Conservation (phyloP, 2,329 filamentous ascomycete species). For the Ilyonectria mors-panacis region DNA sequence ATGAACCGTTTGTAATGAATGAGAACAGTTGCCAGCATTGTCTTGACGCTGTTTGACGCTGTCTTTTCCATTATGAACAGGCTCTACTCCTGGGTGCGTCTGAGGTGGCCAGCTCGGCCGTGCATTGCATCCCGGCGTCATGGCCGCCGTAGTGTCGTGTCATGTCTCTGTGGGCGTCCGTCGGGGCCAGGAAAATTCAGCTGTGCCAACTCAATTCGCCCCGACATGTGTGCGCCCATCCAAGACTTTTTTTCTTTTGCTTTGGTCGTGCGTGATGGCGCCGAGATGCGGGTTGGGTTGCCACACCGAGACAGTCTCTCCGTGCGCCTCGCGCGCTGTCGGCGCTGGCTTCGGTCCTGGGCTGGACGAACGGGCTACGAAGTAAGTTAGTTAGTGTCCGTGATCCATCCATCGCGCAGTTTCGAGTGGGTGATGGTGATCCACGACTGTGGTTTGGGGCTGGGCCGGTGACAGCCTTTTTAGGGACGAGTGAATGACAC, state of each 20-base stretch:
- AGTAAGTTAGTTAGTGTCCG: background rate
- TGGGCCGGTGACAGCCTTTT: slow-evolving; percentile 2
- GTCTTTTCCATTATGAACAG: background rate
- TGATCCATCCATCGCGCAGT: slow-evolving; percentile 1
- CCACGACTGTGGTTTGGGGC: background rate
- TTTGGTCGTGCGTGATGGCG: background rate
- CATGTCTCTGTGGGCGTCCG: background rate
- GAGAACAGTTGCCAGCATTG: background rate
- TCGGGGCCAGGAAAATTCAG: background rate
- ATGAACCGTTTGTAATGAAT: background rate
- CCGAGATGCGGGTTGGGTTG: background rate
- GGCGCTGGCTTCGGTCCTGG: background rate
- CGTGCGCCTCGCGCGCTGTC: background rate
- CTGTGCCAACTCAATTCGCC: background rate
- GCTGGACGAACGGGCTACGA: background rate
- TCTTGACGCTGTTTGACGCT: background rate
- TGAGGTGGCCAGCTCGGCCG: background rate
- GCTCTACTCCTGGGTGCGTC: background rate
- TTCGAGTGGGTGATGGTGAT: slow-evolving; percentile 10
- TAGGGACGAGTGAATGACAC: background rate
- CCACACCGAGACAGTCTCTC: background rate
- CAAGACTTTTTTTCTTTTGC: background rate
- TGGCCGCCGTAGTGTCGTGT: background rate
- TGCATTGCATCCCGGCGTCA: background rate
- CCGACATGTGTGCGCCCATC: background rate